A percentile compares a stretch with the other conserved stretches of the same genome.
Conservation (phyloP, 78 protist genomes). For the Pigoraptor vietnamica region DNA sequence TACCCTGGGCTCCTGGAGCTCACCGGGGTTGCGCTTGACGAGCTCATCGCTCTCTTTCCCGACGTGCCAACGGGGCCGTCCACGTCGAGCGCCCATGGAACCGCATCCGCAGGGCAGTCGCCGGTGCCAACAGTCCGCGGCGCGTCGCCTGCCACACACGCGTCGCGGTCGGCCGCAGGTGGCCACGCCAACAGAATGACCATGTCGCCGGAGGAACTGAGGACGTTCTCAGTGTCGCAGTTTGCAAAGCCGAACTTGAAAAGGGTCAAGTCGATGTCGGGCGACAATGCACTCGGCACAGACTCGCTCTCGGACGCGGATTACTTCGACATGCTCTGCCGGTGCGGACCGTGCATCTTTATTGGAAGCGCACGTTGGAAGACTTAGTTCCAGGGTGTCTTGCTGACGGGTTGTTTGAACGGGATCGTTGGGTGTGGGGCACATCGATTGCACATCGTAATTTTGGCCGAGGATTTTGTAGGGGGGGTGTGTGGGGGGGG, state of each 20-base stretch:
- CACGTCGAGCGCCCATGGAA: not conserved
- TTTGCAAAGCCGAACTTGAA: not conserved
- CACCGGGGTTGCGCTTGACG: not conserved
- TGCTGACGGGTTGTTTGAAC: no score
- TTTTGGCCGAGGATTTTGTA: no score
- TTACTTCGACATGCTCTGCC: not conserved
- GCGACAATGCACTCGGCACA: not conserved
- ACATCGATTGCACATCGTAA: no score
- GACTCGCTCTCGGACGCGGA: not conserved
- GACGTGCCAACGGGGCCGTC: not conserved
- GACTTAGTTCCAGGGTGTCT: no score
- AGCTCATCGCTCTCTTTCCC: not conserved
- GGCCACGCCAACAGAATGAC: not conserved
- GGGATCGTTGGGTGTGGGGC: no score
- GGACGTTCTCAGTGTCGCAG: not conserved
- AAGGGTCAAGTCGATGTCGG: not conserved
- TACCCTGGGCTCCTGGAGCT: not conserved
- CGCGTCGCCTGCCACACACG: not conserved
- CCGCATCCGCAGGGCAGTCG: not conserved
- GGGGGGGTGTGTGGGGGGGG: not conserved
- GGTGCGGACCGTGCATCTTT: not conserved
- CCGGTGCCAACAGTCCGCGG: not conserved
- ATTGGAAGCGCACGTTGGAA: not conserved
- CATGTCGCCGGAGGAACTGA: not conserved
- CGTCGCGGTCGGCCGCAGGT: not conserved